Evolutionary conservation across 768 basidiomycete genomes (phyloP), one percentile per base, ranked within the genome.

Genomic region (Sarcodon sp.): DNA sequence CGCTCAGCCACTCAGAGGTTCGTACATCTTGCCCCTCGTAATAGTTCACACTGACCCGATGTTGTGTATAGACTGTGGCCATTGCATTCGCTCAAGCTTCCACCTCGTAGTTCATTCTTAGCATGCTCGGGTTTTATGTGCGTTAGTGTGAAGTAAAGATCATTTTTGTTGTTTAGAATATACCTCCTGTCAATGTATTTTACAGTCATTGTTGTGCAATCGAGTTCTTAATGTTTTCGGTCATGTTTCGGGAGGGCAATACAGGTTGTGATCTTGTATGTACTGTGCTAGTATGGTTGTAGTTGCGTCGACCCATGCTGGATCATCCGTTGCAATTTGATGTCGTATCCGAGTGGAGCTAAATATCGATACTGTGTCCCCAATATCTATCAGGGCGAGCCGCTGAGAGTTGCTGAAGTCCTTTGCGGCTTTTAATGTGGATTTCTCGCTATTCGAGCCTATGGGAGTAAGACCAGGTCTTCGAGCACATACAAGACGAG

Each of bases 1-100:
- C 90, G 13, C 67, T 99, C 55, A 90, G 87, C 56, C 94, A 99
- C 67, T 93, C 91, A 47, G 90, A 94, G 70, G 86, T 83, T 63
- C 59, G 78, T 76, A 52, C 38, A 35, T 45, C n/a, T 38, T 33
- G 39, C 9, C 9, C 13, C 31, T n/a, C 12, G 39, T 32, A 34
- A 33, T 46, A 16, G 35, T 43, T 31, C 13, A 48, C 47, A 33
- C 48, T 60, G 33, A 63, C 52, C 48, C 46, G 50, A 49, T 36
- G 11, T 36, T 59, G 34, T 45, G 32, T 39, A 27, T 50, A 89
- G 85, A 87, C 77, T 55, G 80, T 87, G 51, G 88, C 88, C 33
- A 80, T 91, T 51, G 88, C 88, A 47, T 90, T 91, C 57, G 88
- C 88, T 51, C 87, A 89, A 67, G 84, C 87, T 49, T 66, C 69